Conservation (phyloP, 495 filamentous ascomycete genomes). For the Massariosphaeria phaeospora region DNA sequence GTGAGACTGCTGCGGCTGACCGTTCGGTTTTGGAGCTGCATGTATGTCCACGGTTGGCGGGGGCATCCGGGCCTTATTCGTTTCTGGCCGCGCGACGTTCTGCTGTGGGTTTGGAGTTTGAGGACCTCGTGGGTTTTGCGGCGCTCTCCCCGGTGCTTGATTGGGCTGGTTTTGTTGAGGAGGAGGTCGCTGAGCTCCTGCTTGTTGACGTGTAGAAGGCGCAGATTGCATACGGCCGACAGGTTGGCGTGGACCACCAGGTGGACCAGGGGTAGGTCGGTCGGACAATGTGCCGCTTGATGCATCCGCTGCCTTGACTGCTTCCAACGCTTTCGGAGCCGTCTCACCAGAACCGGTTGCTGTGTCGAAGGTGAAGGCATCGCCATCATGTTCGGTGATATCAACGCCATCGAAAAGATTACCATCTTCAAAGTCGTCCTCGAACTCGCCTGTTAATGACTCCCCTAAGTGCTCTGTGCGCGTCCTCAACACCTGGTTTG, state of each 20-base stretch:
- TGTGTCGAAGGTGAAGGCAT: slow-evolving; percentile 23
- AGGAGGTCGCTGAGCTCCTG: slow-evolving; percentile 26
- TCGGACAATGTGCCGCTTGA: slow-evolving; percentile 6
- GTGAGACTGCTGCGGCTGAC: slow-evolving; percentile 4
- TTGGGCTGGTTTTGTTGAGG: slow-evolving; percentile 27
- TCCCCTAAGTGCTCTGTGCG: slow-evolving; percentile 26
- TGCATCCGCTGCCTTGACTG: slow-evolving; percentile 2
- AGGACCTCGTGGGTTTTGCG: slow-evolving; percentile 15
- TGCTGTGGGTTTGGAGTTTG: slow-evolving; percentile 24
- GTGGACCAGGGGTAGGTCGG: slow-evolving; percentile 15
- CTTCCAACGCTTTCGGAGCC: slow-evolving; percentile 1
- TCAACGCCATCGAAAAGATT: slow-evolving; percentile 42
- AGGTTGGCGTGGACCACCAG: slow-evolving; percentile 20
- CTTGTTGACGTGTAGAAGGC: slow-evolving; percentile 32
- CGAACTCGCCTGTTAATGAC: slow-evolving; percentile 32
- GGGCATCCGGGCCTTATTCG: slow-evolving; percentile 7
- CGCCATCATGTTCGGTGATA: slow-evolving; percentile 25
- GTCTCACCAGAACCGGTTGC: not conserved
- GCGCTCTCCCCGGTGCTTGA: slow-evolving; percentile 18
- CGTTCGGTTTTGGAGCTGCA: slow-evolving; percentile 11
- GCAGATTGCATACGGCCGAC: slow-evolving; percentile 34
- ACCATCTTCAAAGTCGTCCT: slow-evolving; percentile 73
- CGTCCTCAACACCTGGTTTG: slow-evolving; percentile 13
- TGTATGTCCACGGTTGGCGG: slow-evolving; percentile 26
- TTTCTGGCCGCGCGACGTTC: slow-evolving; percentile 10